These are phyloP conservation scores for Sparassis latifolia DNA, from an alignment of 1,284 basidiomycete species.

Conservation along the genomic window DNA sequence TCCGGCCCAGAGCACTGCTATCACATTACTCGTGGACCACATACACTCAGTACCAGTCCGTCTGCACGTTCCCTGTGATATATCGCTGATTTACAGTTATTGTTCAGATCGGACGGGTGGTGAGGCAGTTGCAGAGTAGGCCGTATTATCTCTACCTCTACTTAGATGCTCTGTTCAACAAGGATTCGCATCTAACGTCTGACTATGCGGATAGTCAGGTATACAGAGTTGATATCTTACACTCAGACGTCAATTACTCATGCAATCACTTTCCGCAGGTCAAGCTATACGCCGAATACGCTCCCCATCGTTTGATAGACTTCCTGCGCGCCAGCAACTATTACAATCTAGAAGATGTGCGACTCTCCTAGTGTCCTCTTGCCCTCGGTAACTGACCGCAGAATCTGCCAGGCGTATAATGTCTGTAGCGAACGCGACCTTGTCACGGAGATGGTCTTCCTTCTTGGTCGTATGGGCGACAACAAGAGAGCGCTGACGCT, in stretches of 20 bases:
- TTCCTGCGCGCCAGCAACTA: constrained; percentile 90
- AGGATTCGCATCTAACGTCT: constrained; percentile 77
- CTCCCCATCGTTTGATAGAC: constrained; percentile 74
- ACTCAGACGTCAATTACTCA: neutral
- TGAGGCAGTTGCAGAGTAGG: constrained; percentile 76
- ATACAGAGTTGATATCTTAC: constrained; percentile 6
- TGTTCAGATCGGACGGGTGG: constrained; percentile 75
- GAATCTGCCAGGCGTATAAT: constrained; percentile 64
- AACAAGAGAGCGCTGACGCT: constrained; percentile 92
- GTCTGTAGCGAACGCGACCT: constrained; percentile 83
- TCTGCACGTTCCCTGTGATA: constrained; percentile 5
- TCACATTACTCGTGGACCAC: constrained; percentile 88
- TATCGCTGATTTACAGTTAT: neutral
- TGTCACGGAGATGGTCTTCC: constrained; percentile 96
- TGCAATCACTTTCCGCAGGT: constrained; percentile 40
- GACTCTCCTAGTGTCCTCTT: neutral
- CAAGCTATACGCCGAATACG: constrained; percentile 88
- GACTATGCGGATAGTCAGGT: constrained; percentile 85
- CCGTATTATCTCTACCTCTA: constrained; percentile 90
- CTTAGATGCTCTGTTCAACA: constrained; percentile 85
- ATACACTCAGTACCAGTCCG: constrained; percentile 92
- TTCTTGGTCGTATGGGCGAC: constrained; percentile 95
- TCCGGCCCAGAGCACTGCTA: constrained; percentile 58
- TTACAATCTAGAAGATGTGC: constrained; percentile 83
- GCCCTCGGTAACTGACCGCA: neutral